Percentiles rank a stretch among this genome's conserved stretches.
phyloP scores from a whole-genome alignment of 2,329 filamentous ascomycete species.

The Incumbomyces delicatus region DNA sequence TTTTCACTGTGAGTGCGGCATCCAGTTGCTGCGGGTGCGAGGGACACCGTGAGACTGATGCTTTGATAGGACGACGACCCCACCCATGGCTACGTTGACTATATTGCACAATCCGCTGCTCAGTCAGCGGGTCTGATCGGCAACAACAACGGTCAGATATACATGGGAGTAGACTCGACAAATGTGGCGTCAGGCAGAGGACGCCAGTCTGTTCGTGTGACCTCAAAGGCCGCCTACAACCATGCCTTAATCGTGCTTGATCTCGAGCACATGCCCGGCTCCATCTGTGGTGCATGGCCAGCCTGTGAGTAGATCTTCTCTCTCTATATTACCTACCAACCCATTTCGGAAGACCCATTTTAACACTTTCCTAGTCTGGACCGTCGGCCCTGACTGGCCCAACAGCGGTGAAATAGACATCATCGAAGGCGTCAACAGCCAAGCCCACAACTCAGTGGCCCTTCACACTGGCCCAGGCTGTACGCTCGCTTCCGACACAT shows the following conservation, averaged over 20 bases:
- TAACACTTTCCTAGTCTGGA: slow-evolving; percentile 28
- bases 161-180: slow-evolving; percentile 50
- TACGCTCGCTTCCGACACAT: slow-evolving; percentile 31
- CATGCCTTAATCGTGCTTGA: slow-evolving; percentile 63
- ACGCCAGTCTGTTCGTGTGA: slow-evolving; percentile 61
- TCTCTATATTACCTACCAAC: too few relatives aligned
- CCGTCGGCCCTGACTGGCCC: slow-evolving; percentile 59
- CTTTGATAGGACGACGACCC: slow-evolving; percentile 37
- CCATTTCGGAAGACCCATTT: not conserved
- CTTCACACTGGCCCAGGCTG: slow-evolving; percentile 59
- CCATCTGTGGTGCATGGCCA: slow-evolving; percentile 63
- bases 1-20: slow-evolving; percentile 36
- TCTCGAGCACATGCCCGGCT: slow-evolving; percentile 62
- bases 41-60: not conserved
- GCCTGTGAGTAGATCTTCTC: slow-evolving; percentile 35
- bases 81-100: slow-evolving; percentile 42
- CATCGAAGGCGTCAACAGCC: slow-evolving; percentile 64
- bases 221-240: slow-evolving; percentile 54
- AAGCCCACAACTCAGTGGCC: slow-evolving; percentile 51
- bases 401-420: slow-evolving; percentile 66
- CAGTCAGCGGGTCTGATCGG: slow-evolving; percentile 26
- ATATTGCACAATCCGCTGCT: slow-evolving; percentile 32
- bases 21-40: not conserved
- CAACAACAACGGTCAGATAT: slow-evolving; percentile 24
- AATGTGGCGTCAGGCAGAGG: slow-evolving; percentile 49